Base-by-base conservation (phyloP, 345 rosid genomes). In the Balakata baccata region DNA sequence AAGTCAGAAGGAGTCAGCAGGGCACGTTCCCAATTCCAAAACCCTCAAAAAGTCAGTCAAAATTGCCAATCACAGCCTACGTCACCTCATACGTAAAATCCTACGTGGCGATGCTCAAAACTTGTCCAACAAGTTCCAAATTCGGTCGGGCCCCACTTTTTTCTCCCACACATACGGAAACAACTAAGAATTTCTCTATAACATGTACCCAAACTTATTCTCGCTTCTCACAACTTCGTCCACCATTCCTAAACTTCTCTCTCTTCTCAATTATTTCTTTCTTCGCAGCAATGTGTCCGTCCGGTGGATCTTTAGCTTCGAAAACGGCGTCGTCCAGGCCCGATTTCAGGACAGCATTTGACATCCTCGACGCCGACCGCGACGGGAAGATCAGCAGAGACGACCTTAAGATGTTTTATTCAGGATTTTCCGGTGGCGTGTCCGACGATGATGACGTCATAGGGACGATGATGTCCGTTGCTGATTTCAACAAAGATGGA, bases 351-450 rank as follows among this genome's bases (percentile, higher is more conserved):
- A 75, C 89, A 13, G 97, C 97, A 3, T 94, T 94, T 74, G 94
- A 94, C 50, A 79, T 89, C 47, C 81, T 94, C n/a, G 98, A 94
- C 80, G 85, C 88, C 0, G 98, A 94, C 85, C 92, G 63, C 52
- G 98, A 94, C 60, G 98, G 98, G 6, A 92, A 85, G 89, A 94
- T 94, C 58, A 90, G 97, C 90, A 68, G 80, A 12, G 93, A 87
- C 23, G 98, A 92, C 54, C 82, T 92, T 58, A 81, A 85, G 1
- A 53, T 74, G 66, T 92, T 92, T 72, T 94, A 87, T 85, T 68
- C 87, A 0, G 93, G 87, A 7, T 60, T 79, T 22, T 43, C 81
- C 1, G 38, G 46, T 18, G 69, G 75, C 14, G 80, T 6, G 47
- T 43, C 13, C 11, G 53, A 52, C 17, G 86, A 73, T 10, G 89